Conservation (phyloP, 345 rosid genomes). For the Carallia pectinifolia region DNA sequence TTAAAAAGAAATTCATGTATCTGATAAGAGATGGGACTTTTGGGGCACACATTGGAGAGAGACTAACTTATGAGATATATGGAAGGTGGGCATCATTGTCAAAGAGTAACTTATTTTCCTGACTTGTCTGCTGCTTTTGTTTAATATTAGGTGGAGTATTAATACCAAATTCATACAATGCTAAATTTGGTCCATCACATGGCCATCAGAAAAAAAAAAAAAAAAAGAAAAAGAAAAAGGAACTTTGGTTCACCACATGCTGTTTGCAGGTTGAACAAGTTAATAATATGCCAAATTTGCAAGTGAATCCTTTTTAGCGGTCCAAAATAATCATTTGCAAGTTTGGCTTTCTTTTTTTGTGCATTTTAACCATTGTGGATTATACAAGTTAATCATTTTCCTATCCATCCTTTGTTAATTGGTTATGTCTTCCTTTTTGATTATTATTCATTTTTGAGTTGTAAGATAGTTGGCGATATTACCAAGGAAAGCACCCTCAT, state of each 20-base stretch:
- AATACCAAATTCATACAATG: background rate
- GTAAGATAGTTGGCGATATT: conserved; percentile 75
- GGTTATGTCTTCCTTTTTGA: background rate
- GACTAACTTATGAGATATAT: background rate
- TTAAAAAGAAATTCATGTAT: background rate
- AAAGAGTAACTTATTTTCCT: background rate
- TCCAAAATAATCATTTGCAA: too few relatives aligned
- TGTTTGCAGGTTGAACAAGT: too few relatives aligned
- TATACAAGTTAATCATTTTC: conserved; percentile 1
- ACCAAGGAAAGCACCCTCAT: conserved; percentile 65
- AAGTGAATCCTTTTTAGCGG: too few relatives aligned
- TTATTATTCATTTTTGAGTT: background rate
- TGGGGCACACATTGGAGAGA: background rate
- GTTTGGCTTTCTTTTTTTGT: too few relatives aligned
- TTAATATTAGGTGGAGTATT: background rate
- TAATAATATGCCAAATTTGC: too few relatives aligned
- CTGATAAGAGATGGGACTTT: background rate
- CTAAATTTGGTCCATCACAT: background rate
- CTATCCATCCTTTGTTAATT: background rate
- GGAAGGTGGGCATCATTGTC: background rate
- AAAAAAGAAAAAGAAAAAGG: too few relatives aligned
- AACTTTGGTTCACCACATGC: too few relatives aligned
- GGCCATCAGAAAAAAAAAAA: too few relatives aligned
- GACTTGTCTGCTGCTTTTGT: background rate
- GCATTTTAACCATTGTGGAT: too few relatives aligned